Conservation (phyloP, 2,329 filamentous ascomycete species). For the Tricladium varicosporioides region DNA sequence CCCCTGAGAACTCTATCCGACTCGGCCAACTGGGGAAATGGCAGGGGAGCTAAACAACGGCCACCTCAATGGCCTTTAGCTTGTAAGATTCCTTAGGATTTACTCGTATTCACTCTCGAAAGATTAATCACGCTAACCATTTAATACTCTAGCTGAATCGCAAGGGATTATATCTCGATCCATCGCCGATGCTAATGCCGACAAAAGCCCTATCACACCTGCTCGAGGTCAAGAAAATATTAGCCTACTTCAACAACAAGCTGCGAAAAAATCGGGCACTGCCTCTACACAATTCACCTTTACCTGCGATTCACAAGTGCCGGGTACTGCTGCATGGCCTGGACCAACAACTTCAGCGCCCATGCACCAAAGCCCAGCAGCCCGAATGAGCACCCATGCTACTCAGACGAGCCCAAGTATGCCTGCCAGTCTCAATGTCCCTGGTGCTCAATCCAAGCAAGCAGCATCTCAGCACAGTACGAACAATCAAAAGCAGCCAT, state of each 20-base stretch:
- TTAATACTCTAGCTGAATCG: constrained; percentile 47
- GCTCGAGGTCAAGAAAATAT: constrained; percentile 71
- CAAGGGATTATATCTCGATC: constrained; percentile 85
- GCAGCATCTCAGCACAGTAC: constrained; percentile 36
- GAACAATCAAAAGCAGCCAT: constrained; percentile 39
- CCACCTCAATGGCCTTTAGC: constrained; percentile 32
- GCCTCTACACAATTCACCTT: constrained; percentile 93
- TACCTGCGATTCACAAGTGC: constrained; percentile 86
- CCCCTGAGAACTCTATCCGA: constrained; percentile 61
- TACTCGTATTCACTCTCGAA: constrained; percentile 2
- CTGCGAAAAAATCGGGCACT: constrained; percentile 58
- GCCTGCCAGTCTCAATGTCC: constrained; percentile 10
- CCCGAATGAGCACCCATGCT: constrained; percentile 31
- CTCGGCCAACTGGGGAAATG: constrained; percentile 34
- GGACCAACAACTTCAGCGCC: constrained; percentile 38
- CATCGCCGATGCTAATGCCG: constrained; percentile 88
- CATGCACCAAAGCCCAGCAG: constrained; percentile 26
- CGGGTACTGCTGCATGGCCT: constrained; percentile 75
- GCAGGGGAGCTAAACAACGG: constrained; percentile 32
- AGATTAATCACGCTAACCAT: constrained; percentile 8
- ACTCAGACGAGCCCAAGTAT: constrained; percentile 35
- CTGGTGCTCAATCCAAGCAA: constrained; percentile 26
- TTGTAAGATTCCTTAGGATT: constrained; percentile 26
- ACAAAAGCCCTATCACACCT: constrained; percentile 59
- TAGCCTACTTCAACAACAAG: constrained; percentile 72